phyloP scores from a whole-genome alignment of 2,329 filamentous ascomycete genomes.

The Xylariaceae sp. region DNA sequence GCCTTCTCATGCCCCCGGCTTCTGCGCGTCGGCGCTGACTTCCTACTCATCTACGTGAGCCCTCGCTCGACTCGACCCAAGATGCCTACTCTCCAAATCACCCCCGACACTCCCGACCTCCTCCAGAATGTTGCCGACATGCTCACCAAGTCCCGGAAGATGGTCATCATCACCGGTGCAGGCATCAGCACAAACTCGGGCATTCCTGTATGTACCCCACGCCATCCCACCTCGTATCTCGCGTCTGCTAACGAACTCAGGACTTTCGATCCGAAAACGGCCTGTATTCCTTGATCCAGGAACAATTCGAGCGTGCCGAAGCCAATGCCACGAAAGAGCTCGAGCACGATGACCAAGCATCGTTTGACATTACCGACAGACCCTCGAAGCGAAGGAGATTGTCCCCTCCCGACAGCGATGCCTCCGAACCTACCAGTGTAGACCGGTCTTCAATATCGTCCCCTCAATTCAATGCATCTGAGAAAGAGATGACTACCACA shows the following conservation, averaged over 20 bases:
- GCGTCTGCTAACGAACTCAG: conserved; percentile 34
- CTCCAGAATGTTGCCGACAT: conserved; percentile 64
- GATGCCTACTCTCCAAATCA: conserved; percentile 59
- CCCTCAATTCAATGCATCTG: not conserved
- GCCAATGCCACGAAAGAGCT: conserved; percentile 28
- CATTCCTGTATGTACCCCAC: conserved; percentile 57
- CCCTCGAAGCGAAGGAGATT: conserved; percentile 26
- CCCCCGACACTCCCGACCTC: conserved; percentile 45
- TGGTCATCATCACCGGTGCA: conserved; percentile 69
- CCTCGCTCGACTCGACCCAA: conserved; percentile 15
- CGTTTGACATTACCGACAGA: conserved; percentile 27
- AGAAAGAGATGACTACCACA: not conserved
- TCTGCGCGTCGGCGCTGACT: no score
- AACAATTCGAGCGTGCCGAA: conserved; percentile 57
- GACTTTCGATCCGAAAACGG: conserved; percentile 71
- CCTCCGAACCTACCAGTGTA: not conserved
- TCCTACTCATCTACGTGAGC: no score
- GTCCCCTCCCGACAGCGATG: conserved; percentile 10
- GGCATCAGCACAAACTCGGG: conserved; percentile 74
- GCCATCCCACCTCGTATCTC: conserved; percentile 1
- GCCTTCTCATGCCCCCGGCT: no score
- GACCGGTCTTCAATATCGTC: not conserved
- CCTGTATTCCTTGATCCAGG: conserved; percentile 67
- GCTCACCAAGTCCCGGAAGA: conserved; percentile 61
- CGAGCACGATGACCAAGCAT: conserved; percentile 19